These are phyloP conservation scores for Azolla pinnata DNA, from an alignment of 75 land plant species.

Conservation along the genomic window DNA sequence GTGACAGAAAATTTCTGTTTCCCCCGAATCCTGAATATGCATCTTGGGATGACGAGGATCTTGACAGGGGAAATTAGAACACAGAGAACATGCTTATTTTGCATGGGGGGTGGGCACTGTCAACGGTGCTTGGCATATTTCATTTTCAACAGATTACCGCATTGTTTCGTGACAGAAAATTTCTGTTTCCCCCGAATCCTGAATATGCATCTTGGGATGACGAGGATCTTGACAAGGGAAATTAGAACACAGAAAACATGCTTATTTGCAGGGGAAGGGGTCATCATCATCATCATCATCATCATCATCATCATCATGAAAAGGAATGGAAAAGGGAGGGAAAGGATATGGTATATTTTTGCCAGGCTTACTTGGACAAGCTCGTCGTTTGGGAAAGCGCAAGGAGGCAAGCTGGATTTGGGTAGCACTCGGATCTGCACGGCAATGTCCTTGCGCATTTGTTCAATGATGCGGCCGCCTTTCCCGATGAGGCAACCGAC, in stretches of 20 bases:
- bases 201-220: no score
- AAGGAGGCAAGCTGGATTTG: conserved; percentile 37
- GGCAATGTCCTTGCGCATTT: conserved; percentile 47
- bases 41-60: not conserved
- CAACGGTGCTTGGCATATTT: not conserved
- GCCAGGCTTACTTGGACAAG: conserved; percentile 40
- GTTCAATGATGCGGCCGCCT: conserved; percentile 50
- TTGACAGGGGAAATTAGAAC: not conserved
- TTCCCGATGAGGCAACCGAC: conserved; percentile 54
- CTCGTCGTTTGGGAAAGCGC: conserved; percentile 41
- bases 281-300: not conserved
- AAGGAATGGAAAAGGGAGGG: not conserved
- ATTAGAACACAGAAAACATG: not conserved
- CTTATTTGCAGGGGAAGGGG: not conserved
- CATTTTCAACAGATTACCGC: no score
- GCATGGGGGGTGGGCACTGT: not conserved
- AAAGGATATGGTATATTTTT: not conserved
- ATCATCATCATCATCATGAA: not conserved
- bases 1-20: not conserved
- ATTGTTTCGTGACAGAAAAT: not conserved
- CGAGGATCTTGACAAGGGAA: not conserved
- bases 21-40: not conserved
- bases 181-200: no score
- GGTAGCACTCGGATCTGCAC: conserved; percentile 31
- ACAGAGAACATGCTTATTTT: not conserved